phyloP scores from a whole-genome alignment of 192 early-diverging fungal genomes.

The Mortierella alpina region DNA sequence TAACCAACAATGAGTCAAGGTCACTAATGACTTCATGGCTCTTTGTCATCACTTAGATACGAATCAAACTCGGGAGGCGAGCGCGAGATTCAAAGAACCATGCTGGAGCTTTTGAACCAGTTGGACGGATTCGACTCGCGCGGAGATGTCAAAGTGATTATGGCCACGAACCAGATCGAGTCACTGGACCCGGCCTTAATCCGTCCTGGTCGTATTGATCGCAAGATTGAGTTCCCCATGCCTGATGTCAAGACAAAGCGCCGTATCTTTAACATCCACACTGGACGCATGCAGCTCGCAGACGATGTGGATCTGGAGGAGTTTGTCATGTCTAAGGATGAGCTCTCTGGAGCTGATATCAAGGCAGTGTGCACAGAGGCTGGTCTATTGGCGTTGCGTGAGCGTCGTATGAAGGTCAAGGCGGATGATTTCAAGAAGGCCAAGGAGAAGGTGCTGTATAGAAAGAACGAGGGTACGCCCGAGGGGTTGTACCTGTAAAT shows the following conservation, averaged over 20 bases:
- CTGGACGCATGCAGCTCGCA: conserved; percentile 92
- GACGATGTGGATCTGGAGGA: conserved; percentile 98
- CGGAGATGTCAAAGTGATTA: conserved; percentile 98
- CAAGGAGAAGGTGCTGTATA: conserved; percentile 98
- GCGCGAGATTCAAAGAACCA: conserved; percentile 96
- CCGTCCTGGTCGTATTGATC: conserved; percentile 96
- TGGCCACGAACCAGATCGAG: conserved; percentile 99
- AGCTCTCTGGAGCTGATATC: conserved; percentile 97
- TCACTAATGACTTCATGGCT: background rate
- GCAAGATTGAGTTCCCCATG: conserved; percentile 99
- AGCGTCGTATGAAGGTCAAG: conserved; percentile 98
- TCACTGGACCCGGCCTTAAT: conserved; percentile 97
- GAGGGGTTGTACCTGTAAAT: conserved; percentile 93
- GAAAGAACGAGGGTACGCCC: conserved; percentile 98
- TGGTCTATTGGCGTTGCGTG: conserved; percentile 96
- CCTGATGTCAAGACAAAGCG: conserved; percentile 98
- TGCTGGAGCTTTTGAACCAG: conserved; percentile 98
- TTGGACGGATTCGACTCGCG: conserved; percentile 97
- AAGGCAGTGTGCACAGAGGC: conserved; percentile 99
- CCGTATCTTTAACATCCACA: conserved; percentile 96
- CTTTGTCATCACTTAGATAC: conserved; percentile 66
- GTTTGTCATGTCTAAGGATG: conserved; percentile 99
- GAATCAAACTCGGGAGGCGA: conserved; percentile 96
- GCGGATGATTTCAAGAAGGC: conserved; percentile 98
- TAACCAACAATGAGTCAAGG: background rate